Conservation (phyloP, 768 basidiomycete species). For the Amanita pseudoporphyria region DNA sequence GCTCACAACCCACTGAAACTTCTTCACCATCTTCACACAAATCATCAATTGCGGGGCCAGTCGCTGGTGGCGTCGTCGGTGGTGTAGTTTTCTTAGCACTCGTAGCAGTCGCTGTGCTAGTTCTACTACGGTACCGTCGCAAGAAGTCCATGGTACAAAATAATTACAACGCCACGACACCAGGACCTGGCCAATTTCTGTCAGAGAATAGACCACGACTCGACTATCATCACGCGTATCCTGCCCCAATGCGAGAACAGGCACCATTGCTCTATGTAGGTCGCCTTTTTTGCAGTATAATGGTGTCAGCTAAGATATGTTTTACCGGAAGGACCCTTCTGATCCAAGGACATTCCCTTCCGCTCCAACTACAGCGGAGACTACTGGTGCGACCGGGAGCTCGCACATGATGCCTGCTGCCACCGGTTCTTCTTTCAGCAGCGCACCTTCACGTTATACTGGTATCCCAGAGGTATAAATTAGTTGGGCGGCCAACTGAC, state of each 20-base stretch:
- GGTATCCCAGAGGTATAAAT: slow-evolving; percentile 23
- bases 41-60: slow-evolving; percentile 34
- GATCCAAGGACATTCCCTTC: slow-evolving; percentile 16
- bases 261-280: slow-evolving; percentile 1
- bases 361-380: slow-evolving; percentile 20
- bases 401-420: slow-evolving; percentile 6
- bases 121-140: slow-evolving; percentile 18
- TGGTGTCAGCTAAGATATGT: background rate
- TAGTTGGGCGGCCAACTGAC: background rate
- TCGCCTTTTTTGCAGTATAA: background rate
- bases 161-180: no score
- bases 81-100: slow-evolving; percentile 38
- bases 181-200: background rate
- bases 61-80: slow-evolving; percentile 57
- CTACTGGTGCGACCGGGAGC: slow-evolving; percentile 15
- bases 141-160: slow-evolving; percentile 4
- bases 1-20: slow-evolving; percentile 10
- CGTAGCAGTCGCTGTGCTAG: slow-evolving; percentile 25
- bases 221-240: background rate
- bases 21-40: slow-evolving; percentile 3
- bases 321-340: slow-evolving; percentile 12
- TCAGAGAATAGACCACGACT: background rate
- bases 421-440: slow-evolving; percentile 11
- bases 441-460: slow-evolving; percentile 13
- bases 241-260: background rate